Conservation (phyloP, 163 green algal species). For the Scenedesmus sp. region DNA sequence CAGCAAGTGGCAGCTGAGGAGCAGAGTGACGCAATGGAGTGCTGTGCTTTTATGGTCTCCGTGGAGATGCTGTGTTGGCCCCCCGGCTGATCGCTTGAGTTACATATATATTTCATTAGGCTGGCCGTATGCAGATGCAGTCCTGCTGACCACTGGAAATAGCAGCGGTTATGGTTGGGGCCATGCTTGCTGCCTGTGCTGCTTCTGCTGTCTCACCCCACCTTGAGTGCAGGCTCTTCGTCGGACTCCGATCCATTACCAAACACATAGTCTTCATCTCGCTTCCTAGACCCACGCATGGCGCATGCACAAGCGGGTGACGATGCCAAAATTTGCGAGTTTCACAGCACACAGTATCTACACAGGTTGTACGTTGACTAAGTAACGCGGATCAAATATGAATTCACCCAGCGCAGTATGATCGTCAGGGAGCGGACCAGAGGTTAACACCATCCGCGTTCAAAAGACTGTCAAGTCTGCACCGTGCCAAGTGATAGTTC, state of each 20-base stretch:
- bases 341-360: background rate
- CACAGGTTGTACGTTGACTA: background rate
- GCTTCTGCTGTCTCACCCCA: background rate
- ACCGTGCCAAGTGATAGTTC: background rate
- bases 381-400: too few relatives aligned
- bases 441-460: background rate
- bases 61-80: background rate
- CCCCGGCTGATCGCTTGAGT: background rate
- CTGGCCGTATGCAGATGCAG: background rate
- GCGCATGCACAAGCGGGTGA: background rate
- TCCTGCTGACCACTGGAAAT: background rate
- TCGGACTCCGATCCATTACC: background rate
- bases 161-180: background rate
- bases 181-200: background rate
- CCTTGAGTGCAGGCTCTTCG: slow-evolving; percentile 24
- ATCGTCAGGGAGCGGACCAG: background rate
- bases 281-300: background rate
- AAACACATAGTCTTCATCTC: background rate
- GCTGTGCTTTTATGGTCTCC: too few relatives aligned
- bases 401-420: too few relatives aligned
- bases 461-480: background rate
- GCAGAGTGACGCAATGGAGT: background rate
- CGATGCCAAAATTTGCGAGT: background rate
- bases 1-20: background rate
- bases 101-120: background rate